These are phyloP conservation scores for Pinus taeda DNA, from an alignment of 75 land plant species.

Conservation along the genomic window DNA sequence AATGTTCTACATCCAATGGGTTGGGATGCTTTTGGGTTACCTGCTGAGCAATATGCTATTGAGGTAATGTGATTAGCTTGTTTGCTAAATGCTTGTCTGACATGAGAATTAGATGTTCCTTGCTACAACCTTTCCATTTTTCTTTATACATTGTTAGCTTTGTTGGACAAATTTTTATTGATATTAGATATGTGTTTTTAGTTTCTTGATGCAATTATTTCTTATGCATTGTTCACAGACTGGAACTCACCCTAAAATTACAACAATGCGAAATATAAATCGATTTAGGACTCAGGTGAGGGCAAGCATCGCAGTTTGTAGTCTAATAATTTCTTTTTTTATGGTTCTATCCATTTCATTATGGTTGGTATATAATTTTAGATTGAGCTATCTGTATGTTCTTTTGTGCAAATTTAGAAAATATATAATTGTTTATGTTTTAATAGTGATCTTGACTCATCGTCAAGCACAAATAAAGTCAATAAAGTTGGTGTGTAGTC, in stretches of 20 bases:
- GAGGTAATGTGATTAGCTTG: conserved; percentile 40
- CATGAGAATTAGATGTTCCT: neutral
- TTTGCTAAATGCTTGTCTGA: neutral
- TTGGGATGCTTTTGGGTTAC: conserved; percentile 99
- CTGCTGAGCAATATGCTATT: conserved; percentile 98
- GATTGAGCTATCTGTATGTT: too few species aligned
- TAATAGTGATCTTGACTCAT: neutral
- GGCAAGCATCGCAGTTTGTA: neutral
- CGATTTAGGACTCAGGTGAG: conserved; percentile 85
- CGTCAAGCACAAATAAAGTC: too few species aligned
- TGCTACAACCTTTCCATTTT: neutral
- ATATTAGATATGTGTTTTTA: conserved; percentile 2
- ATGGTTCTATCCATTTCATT: too few species aligned
- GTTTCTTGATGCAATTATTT: neutral
- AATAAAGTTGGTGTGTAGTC: too few species aligned
- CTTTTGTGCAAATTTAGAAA: too few species aligned
- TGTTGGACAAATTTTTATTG: neutral
- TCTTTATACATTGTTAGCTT: neutral
- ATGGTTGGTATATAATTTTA: too few species aligned
- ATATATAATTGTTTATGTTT: too few species aligned
- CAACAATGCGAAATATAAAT: conserved; percentile 75
- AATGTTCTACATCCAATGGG: conserved; percentile 99
- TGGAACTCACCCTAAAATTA: conserved; percentile 90
- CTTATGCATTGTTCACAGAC: conserved; percentile 41
- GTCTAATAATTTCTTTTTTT: too few species aligned